These are phyloP conservation scores for Podospora conica DNA, from an alignment of 495 filamentous ascomycete genomes.

Conservation along the genomic window DNA sequence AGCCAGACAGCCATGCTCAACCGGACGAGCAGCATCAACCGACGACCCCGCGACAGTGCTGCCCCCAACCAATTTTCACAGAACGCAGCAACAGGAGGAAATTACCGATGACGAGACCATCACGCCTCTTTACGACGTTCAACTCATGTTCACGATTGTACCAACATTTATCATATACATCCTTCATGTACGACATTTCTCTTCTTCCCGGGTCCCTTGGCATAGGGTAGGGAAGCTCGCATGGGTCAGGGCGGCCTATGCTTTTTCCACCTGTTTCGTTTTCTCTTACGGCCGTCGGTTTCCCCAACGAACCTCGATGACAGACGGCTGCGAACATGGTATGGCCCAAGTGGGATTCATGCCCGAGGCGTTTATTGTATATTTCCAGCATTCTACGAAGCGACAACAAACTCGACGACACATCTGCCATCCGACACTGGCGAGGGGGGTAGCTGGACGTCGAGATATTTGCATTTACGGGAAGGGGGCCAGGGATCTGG, in stretches of 20 bases:
- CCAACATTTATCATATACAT: too few relatives aligned
- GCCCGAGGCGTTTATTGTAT: constrained; percentile 10
- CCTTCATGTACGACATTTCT: too few relatives aligned
- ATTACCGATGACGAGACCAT: constrained; percentile 23
- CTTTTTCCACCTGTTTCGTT: not conserved
- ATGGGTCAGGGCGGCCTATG: not conserved
- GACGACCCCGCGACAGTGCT: constrained; percentile 33
- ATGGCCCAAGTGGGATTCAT: constrained; percentile 3
- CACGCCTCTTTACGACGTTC: constrained; percentile 19
- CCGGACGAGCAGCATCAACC: constrained; percentile 37
- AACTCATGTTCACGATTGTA: constrained; percentile 22
- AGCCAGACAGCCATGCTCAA: constrained; percentile 35
- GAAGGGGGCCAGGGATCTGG: not conserved
- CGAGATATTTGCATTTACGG: not conserved
- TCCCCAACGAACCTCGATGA: not conserved
- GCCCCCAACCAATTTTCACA: constrained; percentile 24
- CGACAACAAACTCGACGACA: not conserved
- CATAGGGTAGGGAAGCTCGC: not conserved
- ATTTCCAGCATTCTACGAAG: not conserved
- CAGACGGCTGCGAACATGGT: not conserved
- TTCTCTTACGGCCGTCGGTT: not conserved
- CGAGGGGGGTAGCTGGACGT: not conserved
- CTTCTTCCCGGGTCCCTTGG: not conserved
- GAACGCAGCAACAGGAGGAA: constrained; percentile 6
- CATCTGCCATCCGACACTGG: not conserved